Evolutionary conservation across 768 basidiomycete species (phyloP).

Genomic region (Gymnopilus junonius): DNA sequence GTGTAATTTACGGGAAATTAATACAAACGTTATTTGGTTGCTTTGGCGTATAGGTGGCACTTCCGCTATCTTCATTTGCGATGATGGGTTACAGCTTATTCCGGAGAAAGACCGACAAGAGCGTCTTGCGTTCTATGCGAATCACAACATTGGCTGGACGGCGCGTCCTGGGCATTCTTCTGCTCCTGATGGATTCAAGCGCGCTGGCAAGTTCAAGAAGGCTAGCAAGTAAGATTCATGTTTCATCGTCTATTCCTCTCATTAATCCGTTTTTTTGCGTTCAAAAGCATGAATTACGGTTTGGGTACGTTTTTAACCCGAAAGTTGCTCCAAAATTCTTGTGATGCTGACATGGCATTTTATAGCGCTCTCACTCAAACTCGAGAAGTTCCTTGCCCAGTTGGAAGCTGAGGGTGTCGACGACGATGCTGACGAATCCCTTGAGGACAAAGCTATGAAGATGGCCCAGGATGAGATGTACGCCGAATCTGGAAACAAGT

Average conservation of each 20-base stretch:
- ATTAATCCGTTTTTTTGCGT: slow-evolving; percentile 2
- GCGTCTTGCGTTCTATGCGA: slow-evolving; percentile 78
- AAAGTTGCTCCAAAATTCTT: background rate
- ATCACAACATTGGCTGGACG: slow-evolving; percentile 77
- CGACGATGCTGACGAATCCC: slow-evolving; percentile 47
- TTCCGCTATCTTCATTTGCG: slow-evolving; percentile 79
- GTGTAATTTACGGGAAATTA: background rate
- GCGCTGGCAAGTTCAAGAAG: slow-evolving; percentile 91
- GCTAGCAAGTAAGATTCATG: slow-evolving; percentile 50
- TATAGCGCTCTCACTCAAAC: slow-evolving; percentile 60
- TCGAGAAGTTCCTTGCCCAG: slow-evolving; percentile 53
- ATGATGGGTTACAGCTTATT: slow-evolving; percentile 81
- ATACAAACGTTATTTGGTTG: background rate
- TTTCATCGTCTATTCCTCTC: background rate
- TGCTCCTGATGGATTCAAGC: slow-evolving; percentile 85
- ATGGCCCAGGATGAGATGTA: slow-evolving; percentile 75
- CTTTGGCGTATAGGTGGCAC: slow-evolving; percentile 52
- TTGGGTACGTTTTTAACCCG: slow-evolving; percentile 6
- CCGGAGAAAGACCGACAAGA: slow-evolving; percentile 62
- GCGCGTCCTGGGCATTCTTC: slow-evolving; percentile 76
- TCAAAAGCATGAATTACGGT: slow-evolving; percentile 78
- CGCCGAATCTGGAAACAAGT: slow-evolving; percentile 56
- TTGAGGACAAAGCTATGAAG: slow-evolving; percentile 76
- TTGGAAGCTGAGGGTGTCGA: slow-evolving; percentile 46
- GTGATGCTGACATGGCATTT: background rate